These are phyloP conservation scores for Solanum corneliomulleri DNA, from an alignment of 257 asterid species.

Conservation along the genomic window DNA sequence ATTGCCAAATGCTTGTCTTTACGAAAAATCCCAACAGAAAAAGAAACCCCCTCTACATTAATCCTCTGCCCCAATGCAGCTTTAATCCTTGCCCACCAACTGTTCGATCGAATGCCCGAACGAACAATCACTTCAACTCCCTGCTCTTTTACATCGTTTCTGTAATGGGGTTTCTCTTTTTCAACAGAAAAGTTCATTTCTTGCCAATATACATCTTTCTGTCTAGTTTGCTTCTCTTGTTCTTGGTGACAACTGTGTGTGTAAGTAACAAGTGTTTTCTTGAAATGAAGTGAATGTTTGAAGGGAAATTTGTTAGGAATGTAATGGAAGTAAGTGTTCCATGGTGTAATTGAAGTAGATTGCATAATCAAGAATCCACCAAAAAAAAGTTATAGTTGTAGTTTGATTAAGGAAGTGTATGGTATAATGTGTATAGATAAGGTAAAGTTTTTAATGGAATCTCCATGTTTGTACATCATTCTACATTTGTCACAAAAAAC, in stretches of 20 bases:
- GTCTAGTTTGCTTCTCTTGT: constrained; percentile 31
- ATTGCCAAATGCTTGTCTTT: constrained; percentile 54
- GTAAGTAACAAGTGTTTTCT: background rate
- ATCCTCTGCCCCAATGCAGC: constrained; percentile 91
- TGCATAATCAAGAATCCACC: constrained; percentile 27
- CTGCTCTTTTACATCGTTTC: constrained; percentile 3
- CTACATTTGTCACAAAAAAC: background rate
- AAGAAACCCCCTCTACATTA: constrained; percentile 66
- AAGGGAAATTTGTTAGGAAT: constrained; percentile 34
- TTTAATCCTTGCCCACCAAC: constrained; percentile 67
- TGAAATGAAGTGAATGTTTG: constrained; percentile 18
- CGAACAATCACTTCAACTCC: constrained; percentile 6
- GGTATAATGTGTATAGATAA: background rate
- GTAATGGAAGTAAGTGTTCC: constrained; percentile 54
- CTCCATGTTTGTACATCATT: background rate
- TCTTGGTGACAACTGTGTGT: constrained; percentile 48
- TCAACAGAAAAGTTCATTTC: constrained; percentile 27
- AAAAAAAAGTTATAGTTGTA: background rate
- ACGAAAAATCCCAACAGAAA: constrained; percentile 46
- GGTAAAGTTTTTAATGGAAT: background rate
- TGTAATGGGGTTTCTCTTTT: constrained; percentile 16
- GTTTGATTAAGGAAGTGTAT: background rate
- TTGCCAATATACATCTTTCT: constrained; percentile 13
- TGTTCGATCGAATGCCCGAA: constrained; percentile 36
- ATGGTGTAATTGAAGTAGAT: constrained; percentile 47